Conservation (phyloP, 208 protist species). For the Trypanosoma avium region DNA sequence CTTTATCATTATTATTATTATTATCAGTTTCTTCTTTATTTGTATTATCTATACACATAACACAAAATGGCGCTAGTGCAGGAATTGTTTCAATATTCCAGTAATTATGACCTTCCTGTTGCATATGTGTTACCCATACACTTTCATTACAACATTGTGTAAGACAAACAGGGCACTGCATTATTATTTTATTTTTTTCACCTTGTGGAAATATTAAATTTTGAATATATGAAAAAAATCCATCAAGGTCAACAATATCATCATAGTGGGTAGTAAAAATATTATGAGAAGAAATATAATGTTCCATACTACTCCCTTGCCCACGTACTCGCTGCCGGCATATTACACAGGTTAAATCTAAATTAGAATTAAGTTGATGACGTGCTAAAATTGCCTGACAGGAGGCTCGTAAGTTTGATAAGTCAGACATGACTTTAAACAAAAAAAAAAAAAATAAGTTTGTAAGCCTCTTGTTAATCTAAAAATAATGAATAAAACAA, state of each 20-base stretch:
- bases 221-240: conserved; percentile 32
- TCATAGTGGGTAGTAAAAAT: conserved; percentile 53
- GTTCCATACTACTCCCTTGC: conserved; percentile 54
- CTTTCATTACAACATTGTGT: conserved; percentile 13
- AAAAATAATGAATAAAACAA: neutral
- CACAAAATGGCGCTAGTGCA: conserved; percentile 37
- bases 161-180: conserved; percentile 59
- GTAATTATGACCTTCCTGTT: conserved; percentile 23
- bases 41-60: conserved; percentile 2
- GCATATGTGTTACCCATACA: conserved; percentile 25
- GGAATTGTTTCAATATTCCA: conserved; percentile 63
- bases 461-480: no score
- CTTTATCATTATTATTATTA: neutral
- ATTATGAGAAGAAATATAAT: conserved; percentile 47
- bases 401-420: conserved; percentile 29
- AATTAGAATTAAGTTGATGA: conserved; percentile 28
- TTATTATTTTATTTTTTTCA: neutral
- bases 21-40: neutral
- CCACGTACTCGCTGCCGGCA: conserved; percentile 43
- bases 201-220: conserved; percentile 27
- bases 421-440: no score
- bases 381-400: conserved; percentile 64
- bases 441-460: no score
- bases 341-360: conserved; percentile 50
- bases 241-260: conserved; percentile 50